Percentiles rank a stretch among this genome's conserved stretches.
Evolutionary conservation across 2,329 filamentous ascomycete genomes (phyloP).

Genomic region (Myriosclerotinia curreyana): DNA sequence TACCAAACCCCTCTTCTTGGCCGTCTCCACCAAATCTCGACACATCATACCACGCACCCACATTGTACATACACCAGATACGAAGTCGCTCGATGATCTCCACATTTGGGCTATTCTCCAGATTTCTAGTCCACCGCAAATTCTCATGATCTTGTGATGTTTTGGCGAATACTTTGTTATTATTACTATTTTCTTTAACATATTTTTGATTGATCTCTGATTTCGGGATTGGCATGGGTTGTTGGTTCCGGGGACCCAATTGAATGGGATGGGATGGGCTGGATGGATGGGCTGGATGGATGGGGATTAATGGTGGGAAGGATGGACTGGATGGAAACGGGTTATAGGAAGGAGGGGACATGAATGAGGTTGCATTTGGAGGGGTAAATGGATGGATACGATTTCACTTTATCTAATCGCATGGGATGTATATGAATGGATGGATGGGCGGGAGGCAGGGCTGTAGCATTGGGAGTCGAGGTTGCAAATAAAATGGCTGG

Average conservation of each 20-base stretch:
- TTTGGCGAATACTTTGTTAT: conserved; percentile 4
- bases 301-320: conserved; percentile 8
- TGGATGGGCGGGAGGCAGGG: conserved; percentile 1
- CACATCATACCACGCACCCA: background rate
- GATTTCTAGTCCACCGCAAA: conserved; percentile 1
- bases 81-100: background rate
- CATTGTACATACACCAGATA: conserved; percentile 12
- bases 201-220: background rate
- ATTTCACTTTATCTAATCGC: conserved; percentile 6
- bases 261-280: conserved; percentile 5
- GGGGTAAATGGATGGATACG: background rate
- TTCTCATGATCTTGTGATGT: conserved; percentile 1
- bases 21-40: background rate
- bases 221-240: background rate
- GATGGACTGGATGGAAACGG: background rate
- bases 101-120: conserved; percentile 7
- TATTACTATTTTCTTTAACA: background rate
- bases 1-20: background rate
- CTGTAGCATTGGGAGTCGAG: background rate
- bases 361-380: background rate
- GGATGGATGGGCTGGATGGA: background rate
- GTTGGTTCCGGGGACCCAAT: background rate
- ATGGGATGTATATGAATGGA: conserved; percentile 9
- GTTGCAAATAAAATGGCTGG: conserved; percentile 8
- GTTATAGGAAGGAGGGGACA: background rate